A percentile compares a stretch with the other conserved stretches of the same genome.
phyloP scores from a whole-genome alignment of 2,329 filamentous ascomycete species.

The Colletotrichum australisinense region DNA sequence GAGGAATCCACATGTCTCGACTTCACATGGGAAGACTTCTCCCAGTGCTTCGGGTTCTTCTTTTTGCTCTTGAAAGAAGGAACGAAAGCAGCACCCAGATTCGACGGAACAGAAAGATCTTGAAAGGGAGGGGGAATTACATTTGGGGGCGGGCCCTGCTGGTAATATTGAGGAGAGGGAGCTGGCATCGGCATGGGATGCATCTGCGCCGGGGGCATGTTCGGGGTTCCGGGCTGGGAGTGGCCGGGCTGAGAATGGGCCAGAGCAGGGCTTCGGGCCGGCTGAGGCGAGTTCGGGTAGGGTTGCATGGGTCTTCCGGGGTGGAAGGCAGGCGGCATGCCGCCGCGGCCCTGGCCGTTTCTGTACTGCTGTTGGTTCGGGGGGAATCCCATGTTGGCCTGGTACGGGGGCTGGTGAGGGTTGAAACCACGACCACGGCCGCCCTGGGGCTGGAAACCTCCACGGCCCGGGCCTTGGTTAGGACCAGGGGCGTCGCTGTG shows the following conservation, averaged over 20 bases:
- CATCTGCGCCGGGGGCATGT: conserved; percentile 72
- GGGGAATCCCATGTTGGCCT: conserved; percentile 56
- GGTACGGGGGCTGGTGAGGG: conserved; percentile 55
- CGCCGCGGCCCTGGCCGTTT: conserved; percentile 60
- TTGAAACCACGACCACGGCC: conserved; percentile 64
- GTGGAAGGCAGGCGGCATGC: conserved; percentile 60
- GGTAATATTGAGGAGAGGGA: conserved; percentile 71
- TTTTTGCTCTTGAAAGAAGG: conserved; percentile 56
- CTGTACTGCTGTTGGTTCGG: conserved; percentile 53
- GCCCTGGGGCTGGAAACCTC: conserved; percentile 60
- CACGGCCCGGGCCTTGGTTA: conserved; percentile 68
- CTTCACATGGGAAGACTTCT: conserved; percentile 54
- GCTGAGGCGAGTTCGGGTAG: conserved; percentile 74
- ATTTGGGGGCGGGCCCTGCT: conserved; percentile 55
- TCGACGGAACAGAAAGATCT: conserved; percentile 44
- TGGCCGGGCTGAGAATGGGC: conserved; percentile 73
- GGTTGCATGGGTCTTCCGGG: conserved; percentile 50
- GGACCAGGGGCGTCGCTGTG: conserved; percentile 71
- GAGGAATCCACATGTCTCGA: conserved; percentile 51
- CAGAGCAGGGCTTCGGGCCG: conserved; percentile 74
- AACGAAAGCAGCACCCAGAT: neutral
- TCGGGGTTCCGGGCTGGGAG: conserved; percentile 76
- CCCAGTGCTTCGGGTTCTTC: conserved; percentile 48
- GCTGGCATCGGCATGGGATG: conserved; percentile 70
- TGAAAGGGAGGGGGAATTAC: conserved; percentile 61